Percentiles rank a stretch among this genome's conserved stretches.
phyloP scores from a whole-genome alignment of 2,329 filamentous ascomycete species.

The Scytalidium lignicola region DNA sequence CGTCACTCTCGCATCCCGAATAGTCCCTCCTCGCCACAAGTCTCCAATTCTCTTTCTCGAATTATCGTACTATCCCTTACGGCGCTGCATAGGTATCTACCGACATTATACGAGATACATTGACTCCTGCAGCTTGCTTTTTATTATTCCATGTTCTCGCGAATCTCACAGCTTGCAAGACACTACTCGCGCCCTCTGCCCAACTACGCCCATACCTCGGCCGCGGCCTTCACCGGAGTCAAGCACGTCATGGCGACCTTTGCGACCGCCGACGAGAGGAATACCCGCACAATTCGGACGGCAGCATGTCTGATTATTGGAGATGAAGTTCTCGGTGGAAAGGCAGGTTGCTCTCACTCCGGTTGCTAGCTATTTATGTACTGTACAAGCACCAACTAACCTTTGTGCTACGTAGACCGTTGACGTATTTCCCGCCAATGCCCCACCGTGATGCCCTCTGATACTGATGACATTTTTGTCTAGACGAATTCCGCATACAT shows the following conservation, averaged over 20 bases:
- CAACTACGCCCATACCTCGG: conserved; percentile 44
- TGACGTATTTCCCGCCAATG: conserved; percentile 24
- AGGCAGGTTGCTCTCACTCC: conserved; percentile 53
- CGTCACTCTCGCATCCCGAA: too few relatives aligned
- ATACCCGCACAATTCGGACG: conserved; percentile 70
- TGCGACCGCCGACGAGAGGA: conserved; percentile 47
- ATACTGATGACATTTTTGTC: conserved; percentile 13
- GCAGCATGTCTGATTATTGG: conserved; percentile 92
- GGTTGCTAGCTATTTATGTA: background rate
- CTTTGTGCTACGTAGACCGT: conserved; percentile 25
- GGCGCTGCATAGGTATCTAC: too few relatives aligned
- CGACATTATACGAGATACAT: too few relatives aligned
- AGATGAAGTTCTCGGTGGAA: conserved; percentile 93
- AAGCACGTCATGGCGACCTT: conserved; percentile 40
- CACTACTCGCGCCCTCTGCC: conserved; percentile 62
- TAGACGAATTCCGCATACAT: conserved; percentile 61
- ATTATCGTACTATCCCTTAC: too few relatives aligned
- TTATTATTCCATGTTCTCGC: conserved; percentile 61
- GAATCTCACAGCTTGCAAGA: conserved; percentile 67
- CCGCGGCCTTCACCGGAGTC: conserved; percentile 11
- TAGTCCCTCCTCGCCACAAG: too few relatives aligned
- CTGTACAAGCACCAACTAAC: conserved; percentile 9
- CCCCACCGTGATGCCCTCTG: background rate
- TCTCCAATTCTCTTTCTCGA: too few relatives aligned
- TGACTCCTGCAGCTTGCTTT: too few relatives aligned